These are phyloP conservation scores for Flaveria floridana DNA, from an alignment of 140 eudicot genomes.

Conservation along the genomic window DNA sequence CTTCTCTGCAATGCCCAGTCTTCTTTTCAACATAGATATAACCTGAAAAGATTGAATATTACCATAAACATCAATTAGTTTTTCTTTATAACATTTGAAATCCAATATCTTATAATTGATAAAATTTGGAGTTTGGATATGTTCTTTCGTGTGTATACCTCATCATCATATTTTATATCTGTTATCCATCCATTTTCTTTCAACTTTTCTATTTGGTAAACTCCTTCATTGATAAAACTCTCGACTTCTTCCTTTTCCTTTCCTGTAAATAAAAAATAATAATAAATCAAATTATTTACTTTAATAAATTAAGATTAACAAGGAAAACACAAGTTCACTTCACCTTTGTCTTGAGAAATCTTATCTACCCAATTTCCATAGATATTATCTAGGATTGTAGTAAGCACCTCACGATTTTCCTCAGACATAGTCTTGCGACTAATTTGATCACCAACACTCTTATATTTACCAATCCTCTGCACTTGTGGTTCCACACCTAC, in stretches of 20 bases:
- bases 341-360: conserved; percentile 67
- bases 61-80: conserved; percentile 9
- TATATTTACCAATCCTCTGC: conserved; percentile 79
- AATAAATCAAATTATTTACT: neutral
- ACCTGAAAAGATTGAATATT: conserved; percentile 45
- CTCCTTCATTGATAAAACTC: conserved; percentile 82
- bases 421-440: conserved; percentile 71
- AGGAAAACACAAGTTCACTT: conserved; percentile 19
- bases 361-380: conserved; percentile 49
- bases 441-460: conserved; percentile 83
- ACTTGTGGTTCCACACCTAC: conserved; percentile 80
- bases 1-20: conserved; percentile 52
- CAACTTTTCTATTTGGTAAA: conserved; percentile 68
- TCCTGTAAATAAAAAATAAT: conserved; percentile 41
- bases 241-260: conserved; percentile 84
- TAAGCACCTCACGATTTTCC: conserved; percentile 90
- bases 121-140: no score
- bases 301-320: conserved; percentile 15
- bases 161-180: conserved; percentile 90
- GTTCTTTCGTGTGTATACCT: conserved; percentile 48
- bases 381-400: conserved; percentile 63
- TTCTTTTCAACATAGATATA: conserved; percentile 66
- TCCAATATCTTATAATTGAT: neutral
- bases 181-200: conserved; percentile 96
- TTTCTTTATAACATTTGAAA: neutral